A percentile compares a stretch with the other conserved stretches of the same genome.
These are phyloP conservation scores for Clavariopsis aquatica DNA, from an alignment of 495 filamentous ascomycete species.

Conservation along the genomic window DNA sequence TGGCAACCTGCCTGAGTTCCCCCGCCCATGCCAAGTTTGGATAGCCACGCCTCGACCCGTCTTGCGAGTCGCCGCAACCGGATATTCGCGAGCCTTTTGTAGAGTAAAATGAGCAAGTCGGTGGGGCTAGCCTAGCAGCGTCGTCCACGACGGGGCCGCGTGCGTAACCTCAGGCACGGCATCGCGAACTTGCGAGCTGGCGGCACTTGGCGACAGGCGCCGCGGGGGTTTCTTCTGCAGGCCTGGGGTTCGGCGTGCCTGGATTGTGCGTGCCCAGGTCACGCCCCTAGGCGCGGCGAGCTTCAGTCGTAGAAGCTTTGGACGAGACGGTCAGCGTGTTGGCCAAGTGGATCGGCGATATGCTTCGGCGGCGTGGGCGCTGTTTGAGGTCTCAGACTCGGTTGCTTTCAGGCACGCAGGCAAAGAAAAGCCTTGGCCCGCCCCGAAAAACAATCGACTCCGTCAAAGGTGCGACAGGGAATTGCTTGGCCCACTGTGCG, in stretches of 20 bases:
- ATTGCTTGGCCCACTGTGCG: slow-evolving; percentile 29
- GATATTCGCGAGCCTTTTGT: slow-evolving; percentile 9
- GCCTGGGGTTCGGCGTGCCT: too few species aligned
- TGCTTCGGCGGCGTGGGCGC: slow-evolving; percentile 15
- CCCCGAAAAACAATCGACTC: slow-evolving; percentile 8
- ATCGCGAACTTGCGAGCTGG: slow-evolving; percentile 12
- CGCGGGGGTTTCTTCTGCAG: neutral
- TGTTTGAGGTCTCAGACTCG: slow-evolving; percentile 3
- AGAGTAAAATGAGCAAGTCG: neutral
- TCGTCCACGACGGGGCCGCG: neutral
- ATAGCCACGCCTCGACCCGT: slow-evolving; percentile 5
- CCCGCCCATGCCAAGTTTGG: neutral
- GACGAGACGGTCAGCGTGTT: slow-evolving; percentile 27
- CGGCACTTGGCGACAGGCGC: slow-evolving; percentile 9
- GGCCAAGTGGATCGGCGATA: slow-evolving; percentile 18
- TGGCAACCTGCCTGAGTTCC: slow-evolving; percentile 1
- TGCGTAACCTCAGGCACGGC: slow-evolving; percentile 13
- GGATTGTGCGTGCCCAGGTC: neutral
- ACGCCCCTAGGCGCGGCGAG: slow-evolving; percentile 23
- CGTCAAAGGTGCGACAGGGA: slow-evolving; percentile 24
- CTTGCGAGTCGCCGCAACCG: slow-evolving; percentile 11
- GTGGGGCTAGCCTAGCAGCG: neutral
- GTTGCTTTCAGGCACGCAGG: slow-evolving; percentile 10
- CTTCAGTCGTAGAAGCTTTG: slow-evolving; percentile 27
- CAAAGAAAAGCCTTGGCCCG: slow-evolving; percentile 17